Conservation (phyloP, 257 asterid species). For the Verbascum thapsus region DNA sequence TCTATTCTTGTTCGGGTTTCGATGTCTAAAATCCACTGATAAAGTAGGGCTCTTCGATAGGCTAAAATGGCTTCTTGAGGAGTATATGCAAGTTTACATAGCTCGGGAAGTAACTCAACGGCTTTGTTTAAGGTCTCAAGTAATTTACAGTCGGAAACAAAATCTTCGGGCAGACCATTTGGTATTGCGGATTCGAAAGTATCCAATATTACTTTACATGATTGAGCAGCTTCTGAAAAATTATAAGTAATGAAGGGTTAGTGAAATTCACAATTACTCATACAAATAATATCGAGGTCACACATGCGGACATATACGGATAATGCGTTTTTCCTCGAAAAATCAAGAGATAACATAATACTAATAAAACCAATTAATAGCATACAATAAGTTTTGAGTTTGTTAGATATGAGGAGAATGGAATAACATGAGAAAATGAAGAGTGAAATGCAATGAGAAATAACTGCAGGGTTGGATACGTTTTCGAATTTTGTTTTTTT, state of each 20-base stretch:
- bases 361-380: not conserved
- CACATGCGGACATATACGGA: not conserved
- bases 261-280: too few species aligned
- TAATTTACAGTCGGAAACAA: constrained; percentile 64
- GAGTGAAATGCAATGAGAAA: too few species aligned
- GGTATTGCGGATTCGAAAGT: constrained; percentile 79
- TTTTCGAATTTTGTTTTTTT: too few species aligned
- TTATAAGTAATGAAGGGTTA: too few species aligned
- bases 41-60: constrained; percentile 77
- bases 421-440: too few species aligned
- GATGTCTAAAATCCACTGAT: constrained; percentile 73
- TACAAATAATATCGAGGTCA: too few species aligned
- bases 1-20: constrained; percentile 63
- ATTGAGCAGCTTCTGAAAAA: constrained; percentile 82
- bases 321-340: not conserved
- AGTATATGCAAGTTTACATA: constrained; percentile 57
- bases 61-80: constrained; percentile 74
- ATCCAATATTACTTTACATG: constrained; percentile 76
- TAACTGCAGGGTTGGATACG: too few species aligned
- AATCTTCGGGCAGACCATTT: constrained; percentile 65
- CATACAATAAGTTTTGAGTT: not conserved
- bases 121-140: constrained; percentile 71
- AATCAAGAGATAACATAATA: not conserved
- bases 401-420: not conserved
- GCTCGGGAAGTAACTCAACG: constrained; percentile 87